These are phyloP conservation scores for Hypoxylon intermedium DNA, from an alignment of 495 filamentous ascomycete species.

Conservation along the genomic window DNA sequence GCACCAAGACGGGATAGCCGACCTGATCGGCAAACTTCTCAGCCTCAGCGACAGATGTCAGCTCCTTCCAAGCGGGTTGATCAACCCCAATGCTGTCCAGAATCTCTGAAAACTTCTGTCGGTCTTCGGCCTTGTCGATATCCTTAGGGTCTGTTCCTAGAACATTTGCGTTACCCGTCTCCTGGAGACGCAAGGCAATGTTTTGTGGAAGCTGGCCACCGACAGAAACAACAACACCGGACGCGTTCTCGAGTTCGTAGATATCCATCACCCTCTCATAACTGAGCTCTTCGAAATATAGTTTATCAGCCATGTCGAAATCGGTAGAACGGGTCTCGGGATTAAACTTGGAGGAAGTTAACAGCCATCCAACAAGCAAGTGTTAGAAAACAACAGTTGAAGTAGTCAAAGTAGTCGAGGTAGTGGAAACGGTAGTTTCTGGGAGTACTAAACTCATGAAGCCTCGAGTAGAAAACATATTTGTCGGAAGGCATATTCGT, in stretches of 20 bases:
- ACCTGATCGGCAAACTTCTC: slow-evolving; percentile 86
- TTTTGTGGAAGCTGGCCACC: slow-evolving; percentile 97
- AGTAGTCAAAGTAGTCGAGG: no score
- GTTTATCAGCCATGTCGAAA: slow-evolving; percentile 90
- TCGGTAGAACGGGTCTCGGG: slow-evolving; percentile 90
- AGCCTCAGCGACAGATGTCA: slow-evolving; percentile 89
- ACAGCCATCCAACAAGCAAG: no score
- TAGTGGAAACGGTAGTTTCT: no score
- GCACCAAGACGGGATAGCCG: slow-evolving; percentile 90
- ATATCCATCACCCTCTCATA: slow-evolving; percentile 99
- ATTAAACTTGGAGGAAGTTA: slow-evolving; percentile 62
- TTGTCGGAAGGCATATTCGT: neutral
- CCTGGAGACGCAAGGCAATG: slow-evolving; percentile 93
- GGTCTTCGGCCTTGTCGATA: slow-evolving; percentile 96
- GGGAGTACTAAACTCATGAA: no score
- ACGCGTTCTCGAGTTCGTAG: slow-evolving; percentile 88
- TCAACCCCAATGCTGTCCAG: slow-evolving; percentile 93
- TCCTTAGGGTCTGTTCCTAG: slow-evolving; percentile 91
- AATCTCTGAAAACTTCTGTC: slow-evolving; percentile 98
- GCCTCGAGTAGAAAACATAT: no score
- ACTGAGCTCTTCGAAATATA: slow-evolving; percentile 97
- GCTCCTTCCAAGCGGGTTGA: slow-evolving; percentile 96
- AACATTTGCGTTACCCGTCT: slow-evolving; percentile 84
- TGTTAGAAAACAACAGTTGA: no score
- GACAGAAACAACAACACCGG: slow-evolving; percentile 91